These are phyloP conservation scores for Fusarium musae DNA, from an alignment of 2,329 filamentous ascomycete species.

Conservation along the genomic window DNA sequence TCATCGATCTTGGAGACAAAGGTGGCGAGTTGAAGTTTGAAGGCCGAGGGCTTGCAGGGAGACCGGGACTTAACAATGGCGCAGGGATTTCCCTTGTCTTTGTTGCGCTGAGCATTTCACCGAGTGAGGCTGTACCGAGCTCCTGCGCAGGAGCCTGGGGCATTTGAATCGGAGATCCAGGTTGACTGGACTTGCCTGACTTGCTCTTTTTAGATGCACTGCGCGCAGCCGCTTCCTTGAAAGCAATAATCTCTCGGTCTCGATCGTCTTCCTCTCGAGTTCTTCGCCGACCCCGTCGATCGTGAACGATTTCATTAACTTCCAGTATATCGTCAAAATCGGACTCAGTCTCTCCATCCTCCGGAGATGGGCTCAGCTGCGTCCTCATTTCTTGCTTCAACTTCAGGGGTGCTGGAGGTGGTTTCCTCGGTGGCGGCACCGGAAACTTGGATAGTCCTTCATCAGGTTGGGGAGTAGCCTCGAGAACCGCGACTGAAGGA, in stretches of 20 bases:
- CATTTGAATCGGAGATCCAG: slow-evolving; percentile 43
- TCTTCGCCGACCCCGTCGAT: slow-evolving; percentile 78
- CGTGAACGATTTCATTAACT: slow-evolving; percentile 70
- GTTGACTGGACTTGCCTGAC: slow-evolving; percentile 58
- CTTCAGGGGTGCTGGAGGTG: slow-evolving; percentile 85
- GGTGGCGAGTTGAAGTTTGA: slow-evolving; percentile 71
- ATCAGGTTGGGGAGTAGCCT: slow-evolving; percentile 58
- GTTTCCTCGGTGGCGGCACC: slow-evolving; percentile 76
- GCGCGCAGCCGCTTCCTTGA: slow-evolving; percentile 74
- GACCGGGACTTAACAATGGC: slow-evolving; percentile 67
- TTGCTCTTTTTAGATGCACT: slow-evolving; percentile 80
- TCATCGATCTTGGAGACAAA: slow-evolving; percentile 69
- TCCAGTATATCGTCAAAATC: slow-evolving; percentile 85
- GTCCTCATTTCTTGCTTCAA: slow-evolving; percentile 55
- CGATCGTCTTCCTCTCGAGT: slow-evolving; percentile 90
- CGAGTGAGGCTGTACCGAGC: slow-evolving; percentile 61
- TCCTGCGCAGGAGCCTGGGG: slow-evolving; percentile 52
- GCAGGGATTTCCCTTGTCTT: slow-evolving; percentile 50
- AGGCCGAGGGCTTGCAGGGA: slow-evolving; percentile 70
- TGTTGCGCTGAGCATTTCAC: slow-evolving; percentile 60
- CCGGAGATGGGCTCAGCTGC: slow-evolving; percentile 45
- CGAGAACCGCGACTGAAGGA: slow-evolving; percentile 54
- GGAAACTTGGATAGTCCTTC: slow-evolving; percentile 63
- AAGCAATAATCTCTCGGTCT: slow-evolving; percentile 75
- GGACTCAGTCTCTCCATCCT: slow-evolving; percentile 77